These are phyloP conservation scores for Rasamsonia emersonii DNA, from an alignment of 2,329 filamentous ascomycete species.

Conservation along the genomic window DNA sequence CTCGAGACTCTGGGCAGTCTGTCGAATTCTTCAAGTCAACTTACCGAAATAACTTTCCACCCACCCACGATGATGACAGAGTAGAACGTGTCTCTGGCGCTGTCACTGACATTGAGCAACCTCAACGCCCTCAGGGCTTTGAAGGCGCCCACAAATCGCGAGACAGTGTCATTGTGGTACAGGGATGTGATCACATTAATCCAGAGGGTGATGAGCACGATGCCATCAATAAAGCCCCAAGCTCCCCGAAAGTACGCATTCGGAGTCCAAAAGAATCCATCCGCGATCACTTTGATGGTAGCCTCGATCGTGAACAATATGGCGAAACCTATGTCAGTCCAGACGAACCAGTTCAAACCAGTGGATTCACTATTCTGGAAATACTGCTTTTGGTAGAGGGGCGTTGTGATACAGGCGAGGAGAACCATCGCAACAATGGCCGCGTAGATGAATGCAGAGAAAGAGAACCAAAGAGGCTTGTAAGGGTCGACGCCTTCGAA, in stretches of 20 bases:
- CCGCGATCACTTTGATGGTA: constrained; percentile 83
- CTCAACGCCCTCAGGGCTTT: constrained; percentile 89
- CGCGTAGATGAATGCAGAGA: constrained; percentile 88
- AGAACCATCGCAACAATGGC: constrained; percentile 97
- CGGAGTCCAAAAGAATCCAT: constrained; percentile 92
- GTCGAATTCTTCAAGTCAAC: constrained; percentile 21
- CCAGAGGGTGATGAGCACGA: constrained; percentile 90
- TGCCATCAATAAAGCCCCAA: constrained; percentile 90
- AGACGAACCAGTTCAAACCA: constrained; percentile 83
- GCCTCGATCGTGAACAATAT: constrained; percentile 79
- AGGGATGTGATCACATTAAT: constrained; percentile 83
- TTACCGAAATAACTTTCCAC: constrained; percentile 81
- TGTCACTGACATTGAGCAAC: constrained; percentile 91
- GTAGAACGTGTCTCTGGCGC: constrained; percentile 90
- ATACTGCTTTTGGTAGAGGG: constrained; percentile 85
- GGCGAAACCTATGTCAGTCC: constrained; percentile 85
- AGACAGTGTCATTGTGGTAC: constrained; percentile 72
- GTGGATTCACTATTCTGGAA: constrained; percentile 54
- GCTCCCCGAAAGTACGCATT: constrained; percentile 95
- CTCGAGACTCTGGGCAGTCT: background rate
- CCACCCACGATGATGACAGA: constrained; percentile 89
- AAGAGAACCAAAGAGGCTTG: constrained; percentile 81
- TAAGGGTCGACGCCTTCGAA: constrained; percentile 87
- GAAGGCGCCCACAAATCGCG: constrained; percentile 87
- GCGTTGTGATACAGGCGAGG: constrained; percentile 87